phyloP scores from a whole-genome alignment of 2,329 filamentous ascomycete genomes.

The Lecanicillium sp. region DNA sequence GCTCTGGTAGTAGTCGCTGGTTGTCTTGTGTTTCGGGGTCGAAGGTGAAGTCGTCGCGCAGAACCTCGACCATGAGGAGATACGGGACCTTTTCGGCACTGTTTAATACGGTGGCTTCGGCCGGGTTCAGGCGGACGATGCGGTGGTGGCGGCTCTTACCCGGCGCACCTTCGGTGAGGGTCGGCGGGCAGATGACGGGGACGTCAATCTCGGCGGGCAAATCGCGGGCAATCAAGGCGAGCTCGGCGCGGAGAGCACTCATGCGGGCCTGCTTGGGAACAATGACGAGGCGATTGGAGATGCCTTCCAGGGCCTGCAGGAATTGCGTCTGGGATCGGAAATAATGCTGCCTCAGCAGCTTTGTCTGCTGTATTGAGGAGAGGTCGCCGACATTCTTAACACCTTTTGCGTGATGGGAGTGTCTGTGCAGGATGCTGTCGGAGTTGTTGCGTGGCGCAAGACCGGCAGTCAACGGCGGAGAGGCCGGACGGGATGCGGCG shows the following conservation, averaged over 20 bases:
- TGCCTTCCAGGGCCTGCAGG: slow-evolving; percentile 71
- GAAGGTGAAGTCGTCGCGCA: slow-evolving; percentile 78
- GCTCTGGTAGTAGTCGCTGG: slow-evolving; percentile 52
- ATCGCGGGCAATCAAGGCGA: slow-evolving; percentile 75
- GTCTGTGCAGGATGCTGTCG: slow-evolving; percentile 49
- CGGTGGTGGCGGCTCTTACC: slow-evolving; percentile 73
- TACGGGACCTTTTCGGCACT: slow-evolving; percentile 84
- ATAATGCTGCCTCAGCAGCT: slow-evolving; percentile 71
- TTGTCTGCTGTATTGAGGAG: slow-evolving; percentile 60
- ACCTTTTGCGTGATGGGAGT: slow-evolving; percentile 56
- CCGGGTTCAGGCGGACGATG: slow-evolving; percentile 76
- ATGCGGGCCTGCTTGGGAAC: slow-evolving; percentile 77
- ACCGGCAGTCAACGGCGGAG: slow-evolving; percentile 50
- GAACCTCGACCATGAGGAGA: slow-evolving; percentile 75
- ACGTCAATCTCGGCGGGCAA: slow-evolving; percentile 79
- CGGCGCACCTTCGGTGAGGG: slow-evolving; percentile 65
- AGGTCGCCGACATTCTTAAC: slow-evolving; percentile 55
- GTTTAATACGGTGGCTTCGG: slow-evolving; percentile 78
- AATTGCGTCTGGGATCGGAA: slow-evolving; percentile 79
- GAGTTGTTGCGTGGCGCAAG: slow-evolving; percentile 34
- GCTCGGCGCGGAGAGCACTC: slow-evolving; percentile 73
- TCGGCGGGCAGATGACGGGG: slow-evolving; percentile 72
- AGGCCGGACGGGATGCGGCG: slow-evolving; percentile 46
- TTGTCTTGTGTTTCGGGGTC: slow-evolving; percentile 71
- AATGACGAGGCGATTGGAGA: slow-evolving; percentile 75